Conservation (phyloP, 2,329 filamentous ascomycete genomes). For the Fusarium xylarioides region DNA sequence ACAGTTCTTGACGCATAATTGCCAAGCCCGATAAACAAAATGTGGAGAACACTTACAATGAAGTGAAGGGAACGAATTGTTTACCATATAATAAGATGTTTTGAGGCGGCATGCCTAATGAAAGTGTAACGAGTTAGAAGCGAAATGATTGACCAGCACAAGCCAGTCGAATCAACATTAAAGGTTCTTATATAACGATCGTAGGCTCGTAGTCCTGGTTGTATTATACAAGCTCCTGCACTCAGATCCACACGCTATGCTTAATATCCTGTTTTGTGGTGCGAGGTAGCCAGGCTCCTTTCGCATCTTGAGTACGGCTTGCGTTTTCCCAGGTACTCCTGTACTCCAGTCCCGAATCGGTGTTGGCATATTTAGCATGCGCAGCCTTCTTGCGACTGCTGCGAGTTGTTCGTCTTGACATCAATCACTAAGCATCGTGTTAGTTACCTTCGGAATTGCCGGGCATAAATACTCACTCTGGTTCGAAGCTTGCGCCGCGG, state of each 20-base stretch:
- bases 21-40: background rate
- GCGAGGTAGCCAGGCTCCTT: constrained; percentile 30
- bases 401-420: constrained; percentile 82
- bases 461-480: constrained; percentile 72
- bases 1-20: background rate
- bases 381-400: constrained; percentile 77
- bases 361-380: constrained; percentile 46
- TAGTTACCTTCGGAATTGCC: background rate
- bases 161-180: constrained; percentile 37
- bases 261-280: constrained; percentile 44
- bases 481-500: constrained; percentile 74
- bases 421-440: constrained; percentile 76
- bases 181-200: constrained; percentile 46
- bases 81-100: background rate
- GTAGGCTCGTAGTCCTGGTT: constrained; percentile 46
- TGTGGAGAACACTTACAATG: background rate
- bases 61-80: background rate
- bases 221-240: constrained; percentile 49
- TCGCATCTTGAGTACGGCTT: constrained; percentile 32
- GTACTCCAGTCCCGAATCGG: constrained; percentile 37
- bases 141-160: constrained; percentile 22
- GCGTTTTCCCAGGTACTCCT: constrained; percentile 37
- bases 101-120: constrained; percentile 5
- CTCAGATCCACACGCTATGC: constrained; percentile 46
- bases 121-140: constrained; percentile 16